Evolutionary conservation across 306 rosid genomes (phyloP).

Genomic region (Pyrus pyrifolia): DNA sequence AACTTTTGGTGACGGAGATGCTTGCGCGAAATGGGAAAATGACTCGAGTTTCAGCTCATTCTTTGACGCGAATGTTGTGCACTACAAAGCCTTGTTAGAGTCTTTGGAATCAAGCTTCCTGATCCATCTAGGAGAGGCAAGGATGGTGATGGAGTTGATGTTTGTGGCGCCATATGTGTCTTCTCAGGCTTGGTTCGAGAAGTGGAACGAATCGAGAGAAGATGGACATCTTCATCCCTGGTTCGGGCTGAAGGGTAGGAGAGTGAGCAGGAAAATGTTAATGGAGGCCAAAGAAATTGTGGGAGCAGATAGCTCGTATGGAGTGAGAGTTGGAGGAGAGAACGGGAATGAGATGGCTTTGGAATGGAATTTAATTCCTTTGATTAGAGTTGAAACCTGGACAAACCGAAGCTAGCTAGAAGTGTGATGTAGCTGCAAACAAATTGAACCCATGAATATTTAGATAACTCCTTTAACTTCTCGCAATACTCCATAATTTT

Average conservation of each 20-base stretch:
- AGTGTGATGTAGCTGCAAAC: no score
- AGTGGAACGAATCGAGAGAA: conserved; percentile 39
- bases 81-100: conserved; percentile 50
- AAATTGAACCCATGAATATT: no score
- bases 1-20: conserved; percentile 47
- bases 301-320: conserved; percentile 32
- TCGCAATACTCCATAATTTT: no score
- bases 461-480: no score
- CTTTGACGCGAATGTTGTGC: conserved; percentile 38
- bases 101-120: conserved; percentile 41
- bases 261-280: conserved; percentile 34
- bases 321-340: conserved; percentile 31
- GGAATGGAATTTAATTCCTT: conserved; percentile 40
- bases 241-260: conserved; percentile 27
- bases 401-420: conserved; percentile 20
- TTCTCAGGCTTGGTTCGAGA: conserved; percentile 33
- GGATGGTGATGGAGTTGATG: conserved; percentile 36
- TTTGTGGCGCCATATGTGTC: conserved; percentile 51
- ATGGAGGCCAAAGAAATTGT: conserved; percentile 42
- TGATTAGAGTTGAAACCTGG: conserved; percentile 57
- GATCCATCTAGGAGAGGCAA: conserved; percentile 38
- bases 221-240: not conserved
- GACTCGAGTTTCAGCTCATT: conserved; percentile 38
- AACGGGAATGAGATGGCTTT: conserved; percentile 40
- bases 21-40: conserved; percentile 25